phyloP scores from a whole-genome alignment of 495 filamentous ascomycete genomes.

The Aspergillus egyptiacus region DNA sequence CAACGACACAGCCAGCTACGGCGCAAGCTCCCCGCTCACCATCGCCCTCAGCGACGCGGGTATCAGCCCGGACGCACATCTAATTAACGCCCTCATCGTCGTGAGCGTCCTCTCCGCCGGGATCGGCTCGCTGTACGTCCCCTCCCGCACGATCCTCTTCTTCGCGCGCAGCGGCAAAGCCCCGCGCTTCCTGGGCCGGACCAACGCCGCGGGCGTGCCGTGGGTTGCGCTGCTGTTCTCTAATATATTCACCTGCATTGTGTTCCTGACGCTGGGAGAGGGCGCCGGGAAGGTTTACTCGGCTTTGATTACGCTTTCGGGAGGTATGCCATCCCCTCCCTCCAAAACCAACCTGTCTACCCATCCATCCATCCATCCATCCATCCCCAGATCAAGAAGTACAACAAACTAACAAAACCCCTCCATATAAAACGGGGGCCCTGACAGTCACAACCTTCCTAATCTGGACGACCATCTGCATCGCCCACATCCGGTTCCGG shows the following conservation, averaged over 20 bases:
- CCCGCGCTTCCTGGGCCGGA: constrained; percentile 57
- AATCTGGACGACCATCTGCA: constrained; percentile 59
- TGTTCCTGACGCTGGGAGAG: constrained; percentile 57
- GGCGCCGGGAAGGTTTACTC: constrained; percentile 50
- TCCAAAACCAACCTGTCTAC: background rate
- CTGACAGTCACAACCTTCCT: constrained; percentile 61
- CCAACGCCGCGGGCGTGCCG: constrained; percentile 59
- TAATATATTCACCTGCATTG: constrained; percentile 60
- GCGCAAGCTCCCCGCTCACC: constrained; percentile 67
- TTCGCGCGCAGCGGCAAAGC: constrained; percentile 62
- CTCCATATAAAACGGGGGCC: no score
- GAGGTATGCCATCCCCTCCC: constrained; percentile 23
- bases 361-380: constrained; percentile 13
- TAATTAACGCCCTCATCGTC: constrained; percentile 69
- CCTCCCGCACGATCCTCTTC: constrained; percentile 58
- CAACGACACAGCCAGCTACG: constrained; percentile 40
- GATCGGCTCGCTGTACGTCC: constrained; percentile 64
- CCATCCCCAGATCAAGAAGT: background rate
- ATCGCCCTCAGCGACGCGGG: constrained; percentile 63
- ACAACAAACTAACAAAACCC: background rate
- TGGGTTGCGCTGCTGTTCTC: constrained; percentile 56
- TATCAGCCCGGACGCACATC: constrained; percentile 58
- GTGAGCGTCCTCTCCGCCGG: constrained; percentile 63
- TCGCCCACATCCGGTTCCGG: constrained; percentile 65
- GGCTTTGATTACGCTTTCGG: constrained; percentile 41